Conservation (phyloP, 1,284 basidiomycete species). For the Anthracocystis panici-leucophaei region DNA sequence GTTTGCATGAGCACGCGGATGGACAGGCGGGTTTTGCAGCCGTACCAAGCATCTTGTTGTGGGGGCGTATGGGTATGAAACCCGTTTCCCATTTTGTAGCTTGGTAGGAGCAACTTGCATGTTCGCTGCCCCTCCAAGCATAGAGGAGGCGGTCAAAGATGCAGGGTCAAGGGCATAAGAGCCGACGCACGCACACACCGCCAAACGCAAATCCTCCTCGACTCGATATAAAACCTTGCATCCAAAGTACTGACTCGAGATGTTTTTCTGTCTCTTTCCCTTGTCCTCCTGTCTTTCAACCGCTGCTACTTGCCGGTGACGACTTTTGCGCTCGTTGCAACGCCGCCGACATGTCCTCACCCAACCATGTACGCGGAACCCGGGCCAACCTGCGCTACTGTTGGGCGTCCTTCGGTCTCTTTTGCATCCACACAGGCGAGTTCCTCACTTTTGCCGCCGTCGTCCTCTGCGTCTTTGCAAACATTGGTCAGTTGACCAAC, state of each 20-base stretch:
- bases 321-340: background rate
- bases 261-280: background rate
- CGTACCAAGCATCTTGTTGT: background rate
- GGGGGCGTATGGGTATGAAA: background rate
- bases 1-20: background rate
- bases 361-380: conserved; percentile 3
- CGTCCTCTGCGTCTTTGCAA: conserved; percentile 61
- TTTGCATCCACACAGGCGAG: conserved; percentile 55
- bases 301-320: background rate
- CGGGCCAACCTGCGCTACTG: conserved; percentile 17
- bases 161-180: conserved; percentile 1
- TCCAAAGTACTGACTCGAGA: conserved; percentile 6
- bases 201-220: background rate
- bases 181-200: background rate
- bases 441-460: conserved; percentile 66
- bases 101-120: background rate
- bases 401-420: conserved; percentile 23
- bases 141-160: background rate
- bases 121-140: background rate
- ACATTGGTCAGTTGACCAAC: conserved; percentile 64
- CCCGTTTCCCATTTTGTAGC: background rate
- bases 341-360: conserved; percentile 8
- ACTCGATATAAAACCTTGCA: background rate
- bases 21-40: background rate
- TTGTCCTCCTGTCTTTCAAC: background rate